Conservation (phyloP, 257 asterid genomes). For the Nicotiana obtusifolia region DNA sequence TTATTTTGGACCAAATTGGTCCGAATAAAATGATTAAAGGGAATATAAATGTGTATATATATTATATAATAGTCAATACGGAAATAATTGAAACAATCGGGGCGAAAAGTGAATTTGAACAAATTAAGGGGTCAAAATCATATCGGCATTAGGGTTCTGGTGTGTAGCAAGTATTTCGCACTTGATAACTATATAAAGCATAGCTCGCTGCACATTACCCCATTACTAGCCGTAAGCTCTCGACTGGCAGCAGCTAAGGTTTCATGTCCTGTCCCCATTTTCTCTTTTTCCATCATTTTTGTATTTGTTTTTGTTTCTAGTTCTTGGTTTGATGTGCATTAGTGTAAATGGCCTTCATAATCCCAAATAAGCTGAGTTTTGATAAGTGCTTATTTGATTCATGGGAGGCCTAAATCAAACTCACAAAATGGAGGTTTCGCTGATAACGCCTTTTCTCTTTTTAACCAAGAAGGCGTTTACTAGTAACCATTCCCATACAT, state of each 20-base stretch:
- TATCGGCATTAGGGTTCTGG: not conserved
- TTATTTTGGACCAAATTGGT: too few species aligned
- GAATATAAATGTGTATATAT: too few species aligned
- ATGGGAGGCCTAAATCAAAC: slow-evolving; percentile 69
- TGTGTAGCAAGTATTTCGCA: not conserved
- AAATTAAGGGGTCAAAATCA: not conserved
- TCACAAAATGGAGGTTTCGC: slow-evolving; percentile 62
- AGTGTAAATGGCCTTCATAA: slow-evolving; percentile 51
- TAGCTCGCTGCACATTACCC: not conserved
- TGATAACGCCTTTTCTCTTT: slow-evolving; percentile 51
- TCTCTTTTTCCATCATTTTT: not conserved
- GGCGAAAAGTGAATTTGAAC: not conserved
- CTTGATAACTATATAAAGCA: not conserved
- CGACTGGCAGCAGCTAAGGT: not conserved
- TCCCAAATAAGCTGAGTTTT: slow-evolving; percentile 61
- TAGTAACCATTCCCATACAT: slow-evolving; percentile 73
- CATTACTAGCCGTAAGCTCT: not conserved
- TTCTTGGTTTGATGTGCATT: not conserved
- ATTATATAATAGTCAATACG: not conserved
- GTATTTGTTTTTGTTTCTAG: not conserved
- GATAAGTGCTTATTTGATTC: slow-evolving; percentile 68
- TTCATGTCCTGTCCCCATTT: not conserved
- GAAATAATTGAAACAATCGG: not conserved
- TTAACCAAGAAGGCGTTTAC: slow-evolving; percentile 42
- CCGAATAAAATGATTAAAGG: too few species aligned